phyloP scores from a whole-genome alignment of 2,329 filamentous ascomycete species.

The Penicillium aurantiogriseum region DNA sequence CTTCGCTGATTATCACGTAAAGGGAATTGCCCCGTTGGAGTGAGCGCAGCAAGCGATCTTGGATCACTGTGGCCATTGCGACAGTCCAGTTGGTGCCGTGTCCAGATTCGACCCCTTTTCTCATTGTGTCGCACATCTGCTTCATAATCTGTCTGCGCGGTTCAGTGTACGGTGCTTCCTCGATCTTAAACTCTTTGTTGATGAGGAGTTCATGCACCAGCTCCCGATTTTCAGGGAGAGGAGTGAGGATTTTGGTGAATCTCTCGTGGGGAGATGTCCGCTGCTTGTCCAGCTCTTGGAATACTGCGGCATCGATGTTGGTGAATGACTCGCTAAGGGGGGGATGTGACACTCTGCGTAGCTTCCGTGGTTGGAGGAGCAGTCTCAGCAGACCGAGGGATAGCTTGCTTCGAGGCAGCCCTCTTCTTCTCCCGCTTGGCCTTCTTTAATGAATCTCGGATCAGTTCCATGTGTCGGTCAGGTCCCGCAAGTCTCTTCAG shows the following conservation, averaged over 20 bases:
- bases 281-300: constrained; percentile 37
- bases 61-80: constrained; percentile 65
- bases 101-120: constrained; percentile 55
- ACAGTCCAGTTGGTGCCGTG: constrained; percentile 60
- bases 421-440: constrained; percentile 54
- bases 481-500: constrained; percentile 62
- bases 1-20: constrained; percentile 60
- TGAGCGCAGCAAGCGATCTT: constrained; percentile 59
- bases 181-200: constrained; percentile 62
- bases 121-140: constrained; percentile 59
- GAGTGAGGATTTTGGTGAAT: constrained; percentile 56
- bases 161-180: constrained; percentile 49
- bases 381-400: constrained; percentile 54
- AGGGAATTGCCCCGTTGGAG: constrained; percentile 61
- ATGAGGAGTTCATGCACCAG: constrained; percentile 64
- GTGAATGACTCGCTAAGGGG: constrained; percentile 44
- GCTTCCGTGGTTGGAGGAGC: constrained; percentile 33
- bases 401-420: constrained; percentile 54
- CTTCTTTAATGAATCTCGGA: constrained; percentile 61
- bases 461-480: constrained; percentile 59
- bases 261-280: constrained; percentile 39
- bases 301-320: constrained; percentile 34
- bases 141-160: constrained; percentile 58
- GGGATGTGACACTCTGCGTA: constrained; percentile 40
- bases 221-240: constrained; percentile 60